phyloP scores from a whole-genome alignment of 2,329 filamentous ascomycete genomes.

The Bipolaris oryzae region DNA sequence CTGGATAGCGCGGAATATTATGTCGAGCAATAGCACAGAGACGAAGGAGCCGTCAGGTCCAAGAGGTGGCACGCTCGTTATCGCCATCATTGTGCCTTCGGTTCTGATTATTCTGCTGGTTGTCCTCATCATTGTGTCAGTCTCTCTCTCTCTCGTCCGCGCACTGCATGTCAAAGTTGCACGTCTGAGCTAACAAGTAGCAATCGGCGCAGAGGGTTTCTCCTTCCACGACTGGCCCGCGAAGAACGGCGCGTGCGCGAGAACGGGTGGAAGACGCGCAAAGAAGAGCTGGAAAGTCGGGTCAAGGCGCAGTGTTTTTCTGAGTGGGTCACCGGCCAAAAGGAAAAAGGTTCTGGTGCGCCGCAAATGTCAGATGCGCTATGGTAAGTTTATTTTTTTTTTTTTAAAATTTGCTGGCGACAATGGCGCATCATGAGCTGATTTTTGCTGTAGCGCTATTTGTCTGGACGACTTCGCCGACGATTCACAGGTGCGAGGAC shows the following conservation, averaged over 20 bases:
- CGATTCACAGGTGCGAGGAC: conserved; percentile 42
- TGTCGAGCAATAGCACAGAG: conserved; percentile 24
- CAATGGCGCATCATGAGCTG: conserved; percentile 1
- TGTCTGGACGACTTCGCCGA: conserved; percentile 46
- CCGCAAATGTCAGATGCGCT: conserved; percentile 28
- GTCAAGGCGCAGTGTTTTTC: conserved; percentile 42
- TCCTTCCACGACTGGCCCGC: conserved; percentile 26
- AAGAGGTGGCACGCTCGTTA: conserved; percentile 26
- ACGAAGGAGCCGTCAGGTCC: background rate
- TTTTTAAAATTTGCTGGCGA: background rate
- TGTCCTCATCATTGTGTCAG: conserved; percentile 40
- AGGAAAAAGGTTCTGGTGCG: conserved; percentile 25
- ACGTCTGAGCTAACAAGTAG: conserved; percentile 17
- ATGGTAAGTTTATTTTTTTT: conserved; percentile 25
- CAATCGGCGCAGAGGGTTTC: conserved; percentile 28
- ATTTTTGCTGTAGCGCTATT: conserved; percentile 37
- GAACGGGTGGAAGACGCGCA: conserved; percentile 34
- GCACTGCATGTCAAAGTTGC: background rate
- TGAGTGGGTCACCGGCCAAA: conserved; percentile 41
- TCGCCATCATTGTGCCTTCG: conserved; percentile 42
- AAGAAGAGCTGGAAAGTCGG: conserved; percentile 36
- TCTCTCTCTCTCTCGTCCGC: background rate
- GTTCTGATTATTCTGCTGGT: conserved; percentile 41
- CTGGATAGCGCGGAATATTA: conserved; percentile 4
- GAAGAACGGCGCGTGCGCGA: conserved; percentile 25